Evolutionary conservation across 2,329 filamentous ascomycete species (phyloP), one percentile per base, ranked within the genome.

Genomic region (Aspergillus candidus): DNA sequence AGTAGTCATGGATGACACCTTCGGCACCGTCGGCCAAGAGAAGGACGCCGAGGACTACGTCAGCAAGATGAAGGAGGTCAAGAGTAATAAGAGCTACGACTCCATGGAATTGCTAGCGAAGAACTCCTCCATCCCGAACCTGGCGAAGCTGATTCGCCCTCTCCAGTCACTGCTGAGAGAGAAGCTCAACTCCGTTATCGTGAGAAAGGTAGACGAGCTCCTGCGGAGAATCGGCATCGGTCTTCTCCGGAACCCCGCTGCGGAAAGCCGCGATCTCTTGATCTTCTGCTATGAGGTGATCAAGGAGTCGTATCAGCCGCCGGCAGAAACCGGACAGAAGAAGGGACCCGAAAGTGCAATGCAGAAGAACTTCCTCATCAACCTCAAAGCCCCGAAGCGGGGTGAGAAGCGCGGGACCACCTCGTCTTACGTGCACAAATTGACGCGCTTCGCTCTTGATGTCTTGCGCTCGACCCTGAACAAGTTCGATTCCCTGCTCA

Each of bases 31-130:
- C 30, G 93, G 93, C 2, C 86, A 95, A 68, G 91, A 98, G 61
- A 98, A 98, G 67, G 93, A 98, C 57, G 91, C 91, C 0, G 89
- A 96, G 56, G 93, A 90, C 41, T 98, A 98, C 63, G 84, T 85
- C 44, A 95, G 83, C 62, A 86, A 91, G 66, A 96, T 94, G 84
- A 95, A 94, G 67, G 93, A 98, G 69, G 84, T 98, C 44, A 97
- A 95, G 72, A 93, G 87, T 66, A 96, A 87, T 73, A 98, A 97
- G 73, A 96, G 90, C 62, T 94, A 90, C 59, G 94, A 98, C 61
- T 94, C 93, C 0, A 94, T 97, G 83, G 91, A 97, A 65, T 74
- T 97, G 12, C 76, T 97, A 52, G 86, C 93, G 18, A 87, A 84
- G 59, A 89, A 83, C 38, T 83, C 88, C 2, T 91, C 89, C 1